Evolutionary conservation across 768 basidiomycete genomes (phyloP), one percentile per base, ranked within the genome.

Genomic region (Hygrocybe punicea): DNA sequence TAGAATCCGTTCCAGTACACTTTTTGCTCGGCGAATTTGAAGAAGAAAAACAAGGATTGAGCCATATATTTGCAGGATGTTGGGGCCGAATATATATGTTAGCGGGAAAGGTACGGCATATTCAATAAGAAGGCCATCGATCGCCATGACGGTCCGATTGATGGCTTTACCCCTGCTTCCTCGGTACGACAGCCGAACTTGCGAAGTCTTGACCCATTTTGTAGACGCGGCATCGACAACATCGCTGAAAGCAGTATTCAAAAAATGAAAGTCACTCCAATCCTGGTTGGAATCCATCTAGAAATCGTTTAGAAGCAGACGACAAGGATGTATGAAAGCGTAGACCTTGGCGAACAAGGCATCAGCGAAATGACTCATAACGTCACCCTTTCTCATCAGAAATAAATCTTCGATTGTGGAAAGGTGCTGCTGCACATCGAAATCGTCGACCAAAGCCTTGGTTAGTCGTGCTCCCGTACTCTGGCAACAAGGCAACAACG

Each of bases 261-360:
- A 68, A 70, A 89, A 89, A 71, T 93, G 91, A 66, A 90, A 91
- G 65, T 93, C 91, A 46, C 71, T 78, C 91, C 91, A 93, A 35
- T 73, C 65, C 64, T 86, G 83, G 47, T 79, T 76, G n/a, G 74
- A 74, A 60, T 93, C 88, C 82, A 92, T 91, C 89, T 92, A 58
- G 23, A 34, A n/a, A 29, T 46, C 14, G 36, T 23, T 55, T 25
- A 54, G 49, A 4, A 13, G 17, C 34, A n/a, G 46, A 19, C 17
- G 23, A 23, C 19, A 3, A 2, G 19, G 29, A 17, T 29, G 8
- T 25, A 14, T 13, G 47, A 34, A 37, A 33, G 10, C 10, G 59
- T 73, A 39, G 60, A 89, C 91, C 77, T 89, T 86, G 34, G 80
- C 78, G 65, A 92, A 93, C 29, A 93, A 60, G n/a, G 81, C 68